Evolutionary conservation across 1,284 basidiomycete genomes (phyloP), one percentile per base, ranked within the genome.

Genomic region (Flammula alnicola): DNA sequence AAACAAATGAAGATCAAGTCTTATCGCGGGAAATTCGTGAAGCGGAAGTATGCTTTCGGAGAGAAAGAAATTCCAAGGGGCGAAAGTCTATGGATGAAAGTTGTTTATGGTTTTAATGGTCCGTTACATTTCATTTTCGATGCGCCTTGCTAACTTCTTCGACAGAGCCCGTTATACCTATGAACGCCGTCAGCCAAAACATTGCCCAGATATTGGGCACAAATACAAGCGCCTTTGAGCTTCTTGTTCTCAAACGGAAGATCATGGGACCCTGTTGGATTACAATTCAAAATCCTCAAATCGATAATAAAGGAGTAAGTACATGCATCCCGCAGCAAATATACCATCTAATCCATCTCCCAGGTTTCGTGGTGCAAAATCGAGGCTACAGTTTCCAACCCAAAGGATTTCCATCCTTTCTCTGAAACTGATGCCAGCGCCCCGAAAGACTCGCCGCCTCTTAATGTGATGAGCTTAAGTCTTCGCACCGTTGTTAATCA

Each of bases 181-280:
- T 78, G 51, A 83, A 83, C 40, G 78, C 90, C 6, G 83, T 82
- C 22, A 94, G 93, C 44, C 83, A 87, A 4, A 96, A 92, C 30
- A 96, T 98, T 65, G 80, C 84, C 36, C 86, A 84, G 49, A 84
- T 98, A 9, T 92, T 98, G 60, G 96, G 97, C n/a, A 91, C 95
- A 8, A 93, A 88, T 59, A 95, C 95, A 1, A 92, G 77, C 48
- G 89, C 96, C 0, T 99, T 99, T 62, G 97, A 99, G 68, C 75
- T 95, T 6, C 82, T 99, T n/a, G 93, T 95, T 1, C 63, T 99
- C 47, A 98, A 98, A 71, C 84, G 95, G 29, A 95, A 94, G 71
- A 98, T 99, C 56, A 98, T 98, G 93, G 97, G 97, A 2, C 95
- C 97, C 0, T 99, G 97, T 67, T 99, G 96, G 97, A 76, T 99